Evolutionary conservation across 2,329 filamentous ascomycete genomes (phyloP).

Genomic region (Fulvia fulva): DNA sequence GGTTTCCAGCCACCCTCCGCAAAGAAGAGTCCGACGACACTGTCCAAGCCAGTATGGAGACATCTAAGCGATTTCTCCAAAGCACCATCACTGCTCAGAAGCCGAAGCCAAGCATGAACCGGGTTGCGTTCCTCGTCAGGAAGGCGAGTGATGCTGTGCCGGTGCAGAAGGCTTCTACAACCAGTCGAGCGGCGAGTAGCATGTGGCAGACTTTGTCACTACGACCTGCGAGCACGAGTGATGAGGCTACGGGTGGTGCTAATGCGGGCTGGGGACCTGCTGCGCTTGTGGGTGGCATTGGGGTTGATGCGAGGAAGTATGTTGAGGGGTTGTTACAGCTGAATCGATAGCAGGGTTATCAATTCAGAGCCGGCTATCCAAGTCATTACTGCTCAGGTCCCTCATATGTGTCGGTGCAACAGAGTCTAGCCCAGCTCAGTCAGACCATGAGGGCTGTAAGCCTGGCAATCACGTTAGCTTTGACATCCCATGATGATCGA

Average conservation of each 20-base stretch:
- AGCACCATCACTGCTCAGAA: background rate
- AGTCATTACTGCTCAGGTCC: too few species aligned
- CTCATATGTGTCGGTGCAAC: too few species aligned
- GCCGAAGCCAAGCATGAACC: constrained; percentile 20
- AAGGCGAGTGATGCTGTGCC: constrained; percentile 24
- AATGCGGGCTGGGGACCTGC: constrained; percentile 35
- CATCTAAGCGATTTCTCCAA: background rate
- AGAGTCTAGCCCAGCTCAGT: too few species aligned
- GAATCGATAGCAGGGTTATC: constrained; percentile 38
- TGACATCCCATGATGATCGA: too few species aligned
- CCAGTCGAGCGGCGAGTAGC: constrained; percentile 24
- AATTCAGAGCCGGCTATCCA: too few species aligned
- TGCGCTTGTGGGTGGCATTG: constrained; percentile 67
- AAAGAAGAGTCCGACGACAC: constrained; percentile 15
- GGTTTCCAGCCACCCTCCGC: background rate
- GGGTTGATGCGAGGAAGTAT: constrained; percentile 71
- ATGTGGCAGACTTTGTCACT: constrained; percentile 29
- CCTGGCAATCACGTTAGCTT: too few species aligned
- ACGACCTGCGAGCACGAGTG: constrained; percentile 16
- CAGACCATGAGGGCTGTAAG: too few species aligned
- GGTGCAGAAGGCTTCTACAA: constrained; percentile 8
- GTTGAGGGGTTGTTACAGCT: constrained; percentile 68
- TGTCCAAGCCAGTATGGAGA: background rate
- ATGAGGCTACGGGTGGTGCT: constrained; percentile 21
- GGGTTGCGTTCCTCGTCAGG: constrained; percentile 43